These are phyloP conservation scores for Leucocoprinus birnbaumii DNA, from an alignment of 768 basidiomycete genomes.

Conservation along the genomic window DNA sequence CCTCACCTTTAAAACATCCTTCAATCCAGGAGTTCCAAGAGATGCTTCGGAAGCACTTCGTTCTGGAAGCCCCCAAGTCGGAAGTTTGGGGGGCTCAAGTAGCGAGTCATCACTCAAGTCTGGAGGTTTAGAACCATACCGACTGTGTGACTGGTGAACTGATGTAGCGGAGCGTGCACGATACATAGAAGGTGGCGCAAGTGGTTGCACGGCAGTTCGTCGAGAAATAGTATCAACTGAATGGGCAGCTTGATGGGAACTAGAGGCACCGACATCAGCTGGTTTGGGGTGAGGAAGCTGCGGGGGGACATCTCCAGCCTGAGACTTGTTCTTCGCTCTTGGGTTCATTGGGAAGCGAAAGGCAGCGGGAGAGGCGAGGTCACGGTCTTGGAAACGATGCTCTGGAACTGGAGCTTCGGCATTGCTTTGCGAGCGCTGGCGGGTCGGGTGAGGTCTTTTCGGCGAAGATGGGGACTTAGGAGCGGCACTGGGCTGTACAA, in stretches of 20 bases:
- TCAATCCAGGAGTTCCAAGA: conserved; percentile 53
- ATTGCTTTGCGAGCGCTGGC: conserved; percentile 11
- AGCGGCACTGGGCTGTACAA: not conserved
- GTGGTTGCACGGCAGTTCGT: conserved; percentile 19
- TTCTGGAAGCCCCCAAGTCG: conserved; percentile 26
- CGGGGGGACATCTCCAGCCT: not conserved
- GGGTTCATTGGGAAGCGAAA: conserved; percentile 37
- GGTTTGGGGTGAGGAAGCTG: not conserved
- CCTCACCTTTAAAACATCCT: conserved; percentile 69
- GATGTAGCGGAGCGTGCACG: conserved; percentile 43
- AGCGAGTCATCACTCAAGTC: conserved; percentile 1
- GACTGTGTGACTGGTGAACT: conserved; percentile 25
- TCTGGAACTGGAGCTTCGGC: conserved; percentile 16
- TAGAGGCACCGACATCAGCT: conserved; percentile 21
- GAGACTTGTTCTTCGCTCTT: not conserved
- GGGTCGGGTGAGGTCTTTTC: conserved; percentile 8
- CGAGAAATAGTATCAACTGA: conserved; percentile 47
- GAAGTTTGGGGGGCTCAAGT: conserved; percentile 1
- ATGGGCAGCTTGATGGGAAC: conserved; percentile 52
- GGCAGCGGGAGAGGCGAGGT: conserved; percentile 32
- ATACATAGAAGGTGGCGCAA: conserved; percentile 30
- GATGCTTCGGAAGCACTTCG: conserved; percentile 48
- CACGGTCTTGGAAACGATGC: conserved; percentile 23
- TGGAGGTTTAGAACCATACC: conserved; percentile 6
- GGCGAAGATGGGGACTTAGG: not conserved